These are phyloP conservation scores for Chenopodium formosanum DNA, from an alignment of 148 eudicot genomes.

Conservation along the genomic window DNA sequence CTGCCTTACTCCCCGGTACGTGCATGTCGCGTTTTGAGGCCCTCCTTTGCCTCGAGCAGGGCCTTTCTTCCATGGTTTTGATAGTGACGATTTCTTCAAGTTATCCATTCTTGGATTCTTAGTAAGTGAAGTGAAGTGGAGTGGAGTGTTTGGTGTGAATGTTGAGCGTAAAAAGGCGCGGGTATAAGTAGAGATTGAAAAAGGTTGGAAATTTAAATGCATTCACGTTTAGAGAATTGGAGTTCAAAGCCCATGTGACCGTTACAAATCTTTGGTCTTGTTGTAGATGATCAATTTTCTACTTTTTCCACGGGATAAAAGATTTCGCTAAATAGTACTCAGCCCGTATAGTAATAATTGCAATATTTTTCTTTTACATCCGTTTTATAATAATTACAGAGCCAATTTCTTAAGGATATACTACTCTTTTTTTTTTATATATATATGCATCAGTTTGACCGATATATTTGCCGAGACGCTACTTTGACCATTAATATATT, in stretches of 20 bases:
- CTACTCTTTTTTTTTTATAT: no score
- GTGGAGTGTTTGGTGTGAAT: slow-evolving; percentile 1
- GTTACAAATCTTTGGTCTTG: slow-evolving; percentile 30
- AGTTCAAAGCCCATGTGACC: slow-evolving; percentile 66
- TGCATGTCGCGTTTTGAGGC: slow-evolving; percentile 74
- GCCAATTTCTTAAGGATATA: no score
- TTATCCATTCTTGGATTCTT: slow-evolving; percentile 45
- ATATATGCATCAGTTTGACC: no score
- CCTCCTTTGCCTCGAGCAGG: slow-evolving; percentile 95
- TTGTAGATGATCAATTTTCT: not conserved
- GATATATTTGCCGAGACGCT: no score
- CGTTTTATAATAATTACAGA: no score
- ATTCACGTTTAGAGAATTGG: slow-evolving; percentile 57
- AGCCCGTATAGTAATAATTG: no score
- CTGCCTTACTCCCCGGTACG: slow-evolving; percentile 85
- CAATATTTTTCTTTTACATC: no score
- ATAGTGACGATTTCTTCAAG: slow-evolving; percentile 36
- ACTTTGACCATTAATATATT: no score
- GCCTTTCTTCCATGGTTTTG: slow-evolving; percentile 95
- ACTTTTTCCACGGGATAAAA: not conserved
- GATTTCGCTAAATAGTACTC: not conserved
- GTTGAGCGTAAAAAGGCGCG: not conserved
- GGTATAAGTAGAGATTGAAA: slow-evolving; percentile 33
- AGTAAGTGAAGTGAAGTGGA: slow-evolving; percentile 20
- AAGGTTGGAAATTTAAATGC: slow-evolving; percentile 53